Base-by-base conservation (phyloP, 1,284 basidiomycete species). In the Lignosus rhinocerotis region DNA sequence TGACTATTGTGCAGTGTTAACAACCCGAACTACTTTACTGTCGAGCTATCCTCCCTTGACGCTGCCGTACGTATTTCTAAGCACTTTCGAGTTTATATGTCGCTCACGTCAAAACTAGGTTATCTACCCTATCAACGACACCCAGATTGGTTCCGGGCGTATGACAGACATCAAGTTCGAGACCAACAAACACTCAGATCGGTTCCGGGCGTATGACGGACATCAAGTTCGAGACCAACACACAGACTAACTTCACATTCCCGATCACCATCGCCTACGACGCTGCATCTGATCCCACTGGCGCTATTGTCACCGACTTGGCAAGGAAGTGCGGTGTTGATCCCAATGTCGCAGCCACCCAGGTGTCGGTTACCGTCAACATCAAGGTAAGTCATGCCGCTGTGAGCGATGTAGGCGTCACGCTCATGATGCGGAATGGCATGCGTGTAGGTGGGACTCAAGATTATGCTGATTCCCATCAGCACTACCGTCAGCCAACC, bases 21-120 rank as follows among this genome's bases (percentile, higher is more conserved):
- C 66, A 96, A 96, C 70, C 94, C 93, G 34, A 94, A 95, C 71
- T 94, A 87, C 77, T 94, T 96, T 73, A 75, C 81, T 12, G 88
- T 91, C 21, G 78, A 82, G 51, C 85, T 96, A 72, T 82, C 83
- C 57, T 78, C 83, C 56, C 86, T 95, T 67, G 78, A 81, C 43
- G 90, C 88, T 6, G 75, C 87, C 49, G 86, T 89, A 56, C 48
- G 69, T 54, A 10, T 31, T 21, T 19, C 16, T 16, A 38, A 30
- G 2, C 14, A 25, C 4, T 19, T 11, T 11, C 9, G 25, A 31
- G 16, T 39, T 32, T 19, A 21, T n/a, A 6, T 14, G 16, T 44
- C 0, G 14, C 36, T 33, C 6, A 56, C 17, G 7, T 21, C 19
- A 39, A 36, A 2, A 31, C 11, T 54, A 90, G 87, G 81, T 92